A percentile compares a stretch with the other conserved stretches of the same genome.
Evolutionary conservation across 2,329 filamentous ascomycete species (phyloP).

Genomic region (Sclerotinia spermophila): DNA sequence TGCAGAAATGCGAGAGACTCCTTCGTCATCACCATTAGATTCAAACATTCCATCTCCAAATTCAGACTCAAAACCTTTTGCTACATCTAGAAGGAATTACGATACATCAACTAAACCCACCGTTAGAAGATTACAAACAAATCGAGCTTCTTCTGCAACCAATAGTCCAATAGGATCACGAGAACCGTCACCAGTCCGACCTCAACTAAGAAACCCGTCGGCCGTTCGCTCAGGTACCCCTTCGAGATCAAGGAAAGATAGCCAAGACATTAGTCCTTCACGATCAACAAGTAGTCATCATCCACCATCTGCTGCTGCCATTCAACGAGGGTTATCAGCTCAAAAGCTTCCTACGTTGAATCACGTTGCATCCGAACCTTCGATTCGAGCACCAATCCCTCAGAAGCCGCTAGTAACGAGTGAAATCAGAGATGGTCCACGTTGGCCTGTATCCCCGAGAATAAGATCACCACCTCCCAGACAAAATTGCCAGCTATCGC

Average conservation of each 20-base stretch:
- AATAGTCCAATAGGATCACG: slow-evolving; percentile 47
- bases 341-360: slow-evolving; percentile 61
- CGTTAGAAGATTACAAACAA: slow-evolving; percentile 31
- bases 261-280: slow-evolving; percentile 62
- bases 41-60: slow-evolving; percentile 10
- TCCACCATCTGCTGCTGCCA: slow-evolving; percentile 58
- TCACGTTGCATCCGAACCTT: slow-evolving; percentile 56
- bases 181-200: slow-evolving; percentile 45
- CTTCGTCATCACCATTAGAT: slow-evolving; percentile 11
- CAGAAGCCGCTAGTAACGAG: slow-evolving; percentile 54
- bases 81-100: slow-evolving; percentile 23
- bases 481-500: slow-evolving; percentile 45
- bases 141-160: slow-evolving; percentile 38
- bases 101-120: slow-evolving; percentile 29
- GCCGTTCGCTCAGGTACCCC: slow-evolving; percentile 33
- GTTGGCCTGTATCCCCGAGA: slow-evolving; percentile 75
- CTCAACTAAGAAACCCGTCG: slow-evolving; percentile 29
- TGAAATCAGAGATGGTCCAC: slow-evolving; percentile 53
- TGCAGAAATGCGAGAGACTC: slow-evolving; percentile 14
- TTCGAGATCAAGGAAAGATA: slow-evolving; percentile 62
- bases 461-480: slow-evolving; percentile 72
- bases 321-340: slow-evolving; percentile 66
- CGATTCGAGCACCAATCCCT: slow-evolving; percentile 58
- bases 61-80: slow-evolving; percentile 1
- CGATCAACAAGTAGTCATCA: slow-evolving; percentile 49